Evolutionary conservation across 805 yeast species (phyloP).

Genomic region (Candida berthetii): DNA sequence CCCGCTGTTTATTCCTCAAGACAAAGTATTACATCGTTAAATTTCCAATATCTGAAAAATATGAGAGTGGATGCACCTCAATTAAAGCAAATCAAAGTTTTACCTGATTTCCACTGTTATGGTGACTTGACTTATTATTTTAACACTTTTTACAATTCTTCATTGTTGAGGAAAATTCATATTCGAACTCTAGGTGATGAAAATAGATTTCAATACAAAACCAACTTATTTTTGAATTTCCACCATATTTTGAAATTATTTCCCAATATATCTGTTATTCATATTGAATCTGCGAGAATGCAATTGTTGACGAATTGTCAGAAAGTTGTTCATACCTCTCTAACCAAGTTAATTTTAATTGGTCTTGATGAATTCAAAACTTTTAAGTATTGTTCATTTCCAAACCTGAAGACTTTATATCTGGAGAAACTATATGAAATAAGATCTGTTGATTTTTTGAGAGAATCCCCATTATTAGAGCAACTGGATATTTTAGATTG

Average conservation of each 20-base stretch:
- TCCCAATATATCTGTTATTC: not conserved
- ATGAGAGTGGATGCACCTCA: not conserved
- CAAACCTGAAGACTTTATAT: not conserved
- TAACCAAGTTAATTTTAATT: not conserved
- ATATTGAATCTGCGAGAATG: not conserved
- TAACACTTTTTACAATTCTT: not conserved
- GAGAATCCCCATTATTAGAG: not conserved
- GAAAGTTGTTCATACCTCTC: not conserved
- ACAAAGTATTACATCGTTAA: not conserved
- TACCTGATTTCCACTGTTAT: not conserved
- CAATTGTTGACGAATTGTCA: not conserved
- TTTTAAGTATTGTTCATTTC: not conserved
- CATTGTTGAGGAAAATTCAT: no score
- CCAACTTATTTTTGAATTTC: not conserved
- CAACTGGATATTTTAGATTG: not conserved
- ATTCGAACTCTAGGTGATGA: not conserved
- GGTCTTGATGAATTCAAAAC: not conserved
- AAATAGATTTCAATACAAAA: not conserved
- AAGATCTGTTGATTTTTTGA: not conserved
- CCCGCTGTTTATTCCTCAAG: not conserved
- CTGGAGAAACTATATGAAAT: not conserved
- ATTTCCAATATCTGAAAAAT: no score
- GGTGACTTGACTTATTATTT: not conserved
- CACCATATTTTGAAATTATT: not conserved
- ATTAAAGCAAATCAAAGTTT: not conserved